These are phyloP conservation scores for Coprinopsis sp. DNA, from an alignment of 768 basidiomycete species.

Conservation along the genomic window DNA sequence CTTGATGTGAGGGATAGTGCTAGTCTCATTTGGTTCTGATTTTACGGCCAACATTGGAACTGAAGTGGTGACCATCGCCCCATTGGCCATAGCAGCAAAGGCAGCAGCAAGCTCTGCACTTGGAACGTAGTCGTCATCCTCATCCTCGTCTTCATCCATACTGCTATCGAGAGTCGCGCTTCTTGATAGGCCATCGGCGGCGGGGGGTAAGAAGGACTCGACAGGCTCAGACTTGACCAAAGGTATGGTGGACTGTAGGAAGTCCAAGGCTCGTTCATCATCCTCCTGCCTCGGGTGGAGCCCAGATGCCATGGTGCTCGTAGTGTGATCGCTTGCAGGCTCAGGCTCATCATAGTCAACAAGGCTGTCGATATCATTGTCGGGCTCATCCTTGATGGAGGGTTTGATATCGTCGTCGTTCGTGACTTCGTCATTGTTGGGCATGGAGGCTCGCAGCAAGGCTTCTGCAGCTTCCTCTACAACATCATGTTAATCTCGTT, in stretches of 20 bases:
- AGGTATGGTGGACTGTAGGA: no score
- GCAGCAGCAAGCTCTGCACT: background rate
- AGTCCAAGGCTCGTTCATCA: no score
- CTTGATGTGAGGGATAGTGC: background rate
- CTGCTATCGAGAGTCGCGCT: no score
- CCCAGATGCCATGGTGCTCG: no score
- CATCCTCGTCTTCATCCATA: background rate
- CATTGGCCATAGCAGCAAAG: background rate
- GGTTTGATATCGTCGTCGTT: background rate
- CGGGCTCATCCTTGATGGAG: background rate
- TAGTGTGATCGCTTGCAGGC: no score
- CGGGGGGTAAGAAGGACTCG: no score
- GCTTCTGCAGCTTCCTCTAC: slow-evolving; percentile 1
- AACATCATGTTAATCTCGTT: no score
- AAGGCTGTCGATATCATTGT: background rate
- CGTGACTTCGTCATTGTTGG: background rate
- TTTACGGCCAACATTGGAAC: background rate
- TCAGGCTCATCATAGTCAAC: background rate
- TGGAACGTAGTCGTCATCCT: background rate
- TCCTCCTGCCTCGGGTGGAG: no score
- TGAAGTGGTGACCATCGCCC: background rate
- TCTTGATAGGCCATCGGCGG: no score
- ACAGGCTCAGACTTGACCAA: no score
- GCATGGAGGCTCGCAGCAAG: background rate
- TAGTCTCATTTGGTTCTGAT: no score